These are phyloP conservation scores for Paecilomyces fulvus DNA, from an alignment of 2,329 filamentous ascomycete species.

Conservation along the genomic window DNA sequence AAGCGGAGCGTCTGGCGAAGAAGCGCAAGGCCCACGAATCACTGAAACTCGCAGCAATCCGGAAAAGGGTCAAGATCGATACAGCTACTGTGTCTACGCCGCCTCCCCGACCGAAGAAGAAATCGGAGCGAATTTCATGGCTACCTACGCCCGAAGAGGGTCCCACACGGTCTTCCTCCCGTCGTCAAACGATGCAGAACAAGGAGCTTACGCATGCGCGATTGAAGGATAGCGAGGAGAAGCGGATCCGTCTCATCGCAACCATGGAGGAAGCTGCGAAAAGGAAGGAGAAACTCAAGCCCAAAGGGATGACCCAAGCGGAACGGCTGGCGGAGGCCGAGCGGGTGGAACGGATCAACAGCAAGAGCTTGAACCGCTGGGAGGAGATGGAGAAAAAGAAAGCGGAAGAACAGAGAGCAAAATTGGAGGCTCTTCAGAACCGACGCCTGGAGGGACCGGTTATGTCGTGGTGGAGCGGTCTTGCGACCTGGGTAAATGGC, in stretches of 20 bases:
- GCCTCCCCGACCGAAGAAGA: slow-evolving; percentile 51
- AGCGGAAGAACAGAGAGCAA: slow-evolving; percentile 72
- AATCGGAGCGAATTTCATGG: slow-evolving; percentile 63
- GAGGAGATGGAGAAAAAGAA: slow-evolving; percentile 85
- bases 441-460: slow-evolving; percentile 81
- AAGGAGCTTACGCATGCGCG: slow-evolving; percentile 49
- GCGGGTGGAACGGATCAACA: slow-evolving; percentile 73
- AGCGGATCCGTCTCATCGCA: slow-evolving; percentile 39
- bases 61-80: slow-evolving; percentile 70
- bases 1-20: slow-evolving; percentile 58
- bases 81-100: slow-evolving; percentile 35
- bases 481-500: slow-evolving; percentile 70
- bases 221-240: slow-evolving; percentile 42
- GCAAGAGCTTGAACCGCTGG: slow-evolving; percentile 86
- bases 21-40: slow-evolving; percentile 76
- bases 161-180: slow-evolving; percentile 53
- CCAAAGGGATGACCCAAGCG: slow-evolving; percentile 76
- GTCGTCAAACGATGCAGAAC: slow-evolving; percentile 56
- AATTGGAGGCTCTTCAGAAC: slow-evolving; percentile 79
- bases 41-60: slow-evolving; percentile 46
- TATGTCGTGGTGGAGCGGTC: slow-evolving; percentile 88
- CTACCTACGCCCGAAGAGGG: slow-evolving; percentile 55
- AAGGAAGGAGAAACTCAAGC: slow-evolving; percentile 62
- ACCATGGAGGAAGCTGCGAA: slow-evolving; percentile 55
- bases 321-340: slow-evolving; percentile 77